Evolutionary conservation across 2,329 filamentous ascomycete species (phyloP).

Genomic region (Neofusicoccum laricinum): DNA sequence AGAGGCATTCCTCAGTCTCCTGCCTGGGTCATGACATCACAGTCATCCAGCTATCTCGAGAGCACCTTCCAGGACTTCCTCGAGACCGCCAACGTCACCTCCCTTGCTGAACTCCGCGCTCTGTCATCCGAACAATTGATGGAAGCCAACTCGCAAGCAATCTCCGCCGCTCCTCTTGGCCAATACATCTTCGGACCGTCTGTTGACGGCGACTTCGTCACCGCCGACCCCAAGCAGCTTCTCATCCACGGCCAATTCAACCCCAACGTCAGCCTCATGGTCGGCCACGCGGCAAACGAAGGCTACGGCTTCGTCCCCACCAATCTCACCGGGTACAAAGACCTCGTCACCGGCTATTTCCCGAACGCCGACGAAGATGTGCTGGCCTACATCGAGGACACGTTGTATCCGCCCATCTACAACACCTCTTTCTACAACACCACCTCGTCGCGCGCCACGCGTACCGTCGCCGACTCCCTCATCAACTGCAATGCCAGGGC

Average conservation of each 20-base stretch:
- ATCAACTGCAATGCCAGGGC: slow-evolving; percentile 55
- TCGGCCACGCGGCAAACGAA: slow-evolving; percentile 45
- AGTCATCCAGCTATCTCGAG: neutral
- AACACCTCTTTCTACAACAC: slow-evolving; percentile 43
- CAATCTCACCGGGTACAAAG: slow-evolving; percentile 22
- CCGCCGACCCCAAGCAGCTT: neutral
- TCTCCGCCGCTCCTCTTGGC: neutral
- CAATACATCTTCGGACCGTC: neutral
- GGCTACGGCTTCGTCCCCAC: slow-evolving; percentile 34
- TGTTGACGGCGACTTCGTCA: neutral
- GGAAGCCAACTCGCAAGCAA: neutral
- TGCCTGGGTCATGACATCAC: slow-evolving; percentile 34
- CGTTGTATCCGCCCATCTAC: slow-evolving; percentile 48
- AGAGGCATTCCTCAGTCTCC: slow-evolving; percentile 39
- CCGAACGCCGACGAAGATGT: slow-evolving; percentile 29
- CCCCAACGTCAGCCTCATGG: slow-evolving; percentile 33
- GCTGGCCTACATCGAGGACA: slow-evolving; percentile 42
- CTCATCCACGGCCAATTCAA: slow-evolving; percentile 25
- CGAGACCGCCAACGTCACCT: neutral
- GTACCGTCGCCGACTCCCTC: slow-evolving; percentile 43
- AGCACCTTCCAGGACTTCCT: neutral
- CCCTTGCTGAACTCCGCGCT: neutral
- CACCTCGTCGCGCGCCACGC: slow-evolving; percentile 41
- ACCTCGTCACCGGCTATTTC: slow-evolving; percentile 26
- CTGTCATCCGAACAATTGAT: neutral